phyloP scores from a whole-genome alignment of 331 rosid genomes.

The Acacia concinna region DNA sequence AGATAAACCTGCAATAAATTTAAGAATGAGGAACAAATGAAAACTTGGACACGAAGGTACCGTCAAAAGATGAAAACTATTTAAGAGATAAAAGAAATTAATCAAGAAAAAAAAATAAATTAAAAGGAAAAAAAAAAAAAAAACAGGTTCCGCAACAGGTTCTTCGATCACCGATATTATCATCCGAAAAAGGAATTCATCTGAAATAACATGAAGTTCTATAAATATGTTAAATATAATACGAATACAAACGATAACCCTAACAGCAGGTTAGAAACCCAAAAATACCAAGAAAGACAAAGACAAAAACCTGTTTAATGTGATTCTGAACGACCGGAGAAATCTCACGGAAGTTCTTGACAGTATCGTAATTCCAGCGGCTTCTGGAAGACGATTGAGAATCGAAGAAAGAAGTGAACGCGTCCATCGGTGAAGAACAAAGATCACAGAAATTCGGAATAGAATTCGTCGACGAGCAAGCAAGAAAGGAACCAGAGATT shows the following conservation, averaged over 20 bases:
- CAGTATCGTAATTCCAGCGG: slow-evolving; percentile 77
- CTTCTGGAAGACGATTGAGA: slow-evolving; percentile 55
- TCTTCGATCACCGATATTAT: not conserved
- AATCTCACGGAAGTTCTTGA: slow-evolving; percentile 75
- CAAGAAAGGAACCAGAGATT: not conserved
- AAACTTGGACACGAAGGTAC: not conserved
- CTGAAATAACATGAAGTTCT: no score
- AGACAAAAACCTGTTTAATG: slow-evolving; percentile 63
- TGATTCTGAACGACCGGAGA: slow-evolving; percentile 78
- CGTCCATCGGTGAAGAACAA: slow-evolving; percentile 49
- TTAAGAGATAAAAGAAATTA: not conserved
- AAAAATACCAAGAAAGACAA: slow-evolving; percentile 33
- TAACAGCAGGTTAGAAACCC: not conserved
- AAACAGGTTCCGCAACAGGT: not conserved
- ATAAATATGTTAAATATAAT: not conserved
- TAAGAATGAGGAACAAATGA: not conserved
- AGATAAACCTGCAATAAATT: slow-evolving; percentile 66
- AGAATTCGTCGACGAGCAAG: not conserved
- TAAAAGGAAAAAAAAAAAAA: not conserved
- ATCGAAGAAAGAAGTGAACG: slow-evolving; percentile 66
- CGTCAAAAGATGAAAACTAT: not conserved
- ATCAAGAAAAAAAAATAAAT: not conserved
- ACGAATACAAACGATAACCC: not conserved
- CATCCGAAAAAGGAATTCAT: not conserved
- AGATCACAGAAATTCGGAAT: not conserved